Conservation (phyloP, 345 rosid species). For the Tarenaya hassleriana region DNA sequence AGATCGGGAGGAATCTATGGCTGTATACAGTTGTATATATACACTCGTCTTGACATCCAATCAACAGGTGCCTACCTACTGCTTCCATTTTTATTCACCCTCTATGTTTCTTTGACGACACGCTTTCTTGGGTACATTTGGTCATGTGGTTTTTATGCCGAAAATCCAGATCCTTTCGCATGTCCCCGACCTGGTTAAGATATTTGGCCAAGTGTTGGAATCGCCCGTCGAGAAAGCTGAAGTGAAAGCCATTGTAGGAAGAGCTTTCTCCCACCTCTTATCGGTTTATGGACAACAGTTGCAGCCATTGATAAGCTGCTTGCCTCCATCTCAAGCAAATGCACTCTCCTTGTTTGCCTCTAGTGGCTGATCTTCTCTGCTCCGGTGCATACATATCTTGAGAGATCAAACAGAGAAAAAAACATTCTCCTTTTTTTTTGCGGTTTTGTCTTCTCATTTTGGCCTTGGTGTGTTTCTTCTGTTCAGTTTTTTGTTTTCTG, state of each 20-base stretch:
- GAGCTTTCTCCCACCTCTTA: conserved; percentile 73
- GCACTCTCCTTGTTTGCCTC: conserved; percentile 74
- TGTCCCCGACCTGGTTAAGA: conserved; percentile 75
- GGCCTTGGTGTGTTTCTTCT: conserved; percentile 2
- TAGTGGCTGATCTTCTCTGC: conserved; percentile 32
- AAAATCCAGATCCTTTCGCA: conserved; percentile 60
- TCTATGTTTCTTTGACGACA: background rate
- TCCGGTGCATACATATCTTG: conserved; percentile 2
- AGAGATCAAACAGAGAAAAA: background rate
- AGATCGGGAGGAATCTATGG: conserved; percentile 89
- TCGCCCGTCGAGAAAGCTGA: conserved; percentile 76
- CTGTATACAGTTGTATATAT: conserved; percentile 77
- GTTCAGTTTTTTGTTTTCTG: too few species aligned
- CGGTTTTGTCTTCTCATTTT: conserved; percentile 11
- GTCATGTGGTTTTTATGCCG: background rate
- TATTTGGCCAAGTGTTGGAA: conserved; percentile 82
- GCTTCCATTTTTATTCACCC: background rate
- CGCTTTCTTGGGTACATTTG: conserved; percentile 12
- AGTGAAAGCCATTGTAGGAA: conserved; percentile 82
- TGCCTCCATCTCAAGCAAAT: conserved; percentile 77
- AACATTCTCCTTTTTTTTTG: background rate
- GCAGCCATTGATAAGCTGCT: conserved; percentile 63
- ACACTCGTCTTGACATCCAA: conserved; percentile 76
- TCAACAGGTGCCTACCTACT: conserved; percentile 65
- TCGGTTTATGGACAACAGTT: conserved; percentile 81